A percentile compares a stretch with the other conserved stretches of the same genome.
Evolutionary conservation across 768 basidiomycete species (phyloP).

Genomic region (Suillus plorans): DNA sequence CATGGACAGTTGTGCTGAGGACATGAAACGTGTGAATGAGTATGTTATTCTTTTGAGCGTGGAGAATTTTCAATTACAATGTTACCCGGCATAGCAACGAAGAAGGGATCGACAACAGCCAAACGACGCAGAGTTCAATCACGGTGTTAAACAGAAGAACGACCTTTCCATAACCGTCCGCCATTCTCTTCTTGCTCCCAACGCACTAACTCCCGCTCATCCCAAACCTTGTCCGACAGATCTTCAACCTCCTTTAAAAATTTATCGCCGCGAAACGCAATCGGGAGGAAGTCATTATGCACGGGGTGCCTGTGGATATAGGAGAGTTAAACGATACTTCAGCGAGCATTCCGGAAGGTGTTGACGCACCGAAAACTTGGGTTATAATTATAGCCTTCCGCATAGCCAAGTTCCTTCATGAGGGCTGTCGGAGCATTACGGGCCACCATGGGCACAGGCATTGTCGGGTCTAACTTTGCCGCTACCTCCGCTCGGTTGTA

Average conservation of each 20-base stretch:
- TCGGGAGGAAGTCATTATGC: conserved; percentile 60
- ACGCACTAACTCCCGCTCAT: conserved; percentile 51
- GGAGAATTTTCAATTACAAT: background rate
- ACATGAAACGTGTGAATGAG: background rate
- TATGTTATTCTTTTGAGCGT: background rate
- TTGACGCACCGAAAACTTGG: conserved; percentile 51
- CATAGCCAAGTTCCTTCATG: conserved; percentile 71
- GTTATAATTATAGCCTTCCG: conserved; percentile 62
- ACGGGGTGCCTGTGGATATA: conserved; percentile 55
- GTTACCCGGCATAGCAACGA: background rate
- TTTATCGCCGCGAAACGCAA: conserved; percentile 39
- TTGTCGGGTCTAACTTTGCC: conserved; percentile 49
- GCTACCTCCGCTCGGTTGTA: conserved; percentile 69
- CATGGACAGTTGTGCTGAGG: background rate
- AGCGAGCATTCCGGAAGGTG: background rate
- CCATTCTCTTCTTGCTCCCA: conserved; percentile 58
- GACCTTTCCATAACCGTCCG: conserved; percentile 49
- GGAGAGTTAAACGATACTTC: conserved; percentile 1
- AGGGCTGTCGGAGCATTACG: conserved; percentile 76
- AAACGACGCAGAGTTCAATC: background rate
- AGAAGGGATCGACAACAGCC: background rate
- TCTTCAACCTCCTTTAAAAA: conserved; percentile 49
- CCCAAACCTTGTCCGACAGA: conserved; percentile 50
- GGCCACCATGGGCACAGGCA: conserved; percentile 68
- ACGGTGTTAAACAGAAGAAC: conserved; percentile 9